Evolutionary conservation across 2,329 filamentous ascomycete species (phyloP).

Genomic region (Clarireedia monteithiana): DNA sequence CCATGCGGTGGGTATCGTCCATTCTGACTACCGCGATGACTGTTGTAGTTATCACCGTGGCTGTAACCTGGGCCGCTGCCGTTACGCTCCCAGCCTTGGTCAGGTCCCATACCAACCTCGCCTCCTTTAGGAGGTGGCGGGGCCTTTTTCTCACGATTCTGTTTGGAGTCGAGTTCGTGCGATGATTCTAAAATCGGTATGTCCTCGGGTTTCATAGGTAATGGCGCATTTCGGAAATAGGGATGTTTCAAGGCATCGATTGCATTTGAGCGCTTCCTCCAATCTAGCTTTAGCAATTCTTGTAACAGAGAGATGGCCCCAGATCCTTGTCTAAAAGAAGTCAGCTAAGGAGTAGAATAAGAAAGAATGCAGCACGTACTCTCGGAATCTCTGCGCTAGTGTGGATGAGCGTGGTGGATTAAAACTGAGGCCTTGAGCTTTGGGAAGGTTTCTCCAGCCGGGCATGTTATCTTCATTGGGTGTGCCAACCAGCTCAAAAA

Average conservation of each 20-base stretch:
- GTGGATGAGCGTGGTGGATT: conserved; percentile 56
- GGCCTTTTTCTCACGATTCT: conserved; percentile 77
- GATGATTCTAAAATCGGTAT: conserved; percentile 91
- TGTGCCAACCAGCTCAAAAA: conserved; percentile 86
- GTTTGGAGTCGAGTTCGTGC: conserved; percentile 90
- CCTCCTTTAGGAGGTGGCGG: conserved; percentile 86
- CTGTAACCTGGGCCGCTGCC: conserved; percentile 20
- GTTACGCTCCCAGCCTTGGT: conserved; percentile 30
- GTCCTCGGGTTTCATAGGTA: conserved; percentile 75
- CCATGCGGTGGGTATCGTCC: conserved; percentile 10
- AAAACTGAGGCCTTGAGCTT: conserved; percentile 61
- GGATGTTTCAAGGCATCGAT: conserved; percentile 88
- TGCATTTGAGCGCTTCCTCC: conserved; percentile 82
- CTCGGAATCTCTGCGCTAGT: conserved; percentile 65
- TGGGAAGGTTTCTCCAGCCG: conserved; percentile 75
- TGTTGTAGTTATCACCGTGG: conserved; percentile 21
- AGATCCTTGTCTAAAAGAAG: conserved; percentile 47
- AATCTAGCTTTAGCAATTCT: conserved; percentile 82
- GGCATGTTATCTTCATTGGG: conserved; percentile 91
- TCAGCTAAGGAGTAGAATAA: conserved; percentile 11
- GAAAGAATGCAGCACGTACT: conserved; percentile 39
- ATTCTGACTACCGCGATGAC: conserved; percentile 14
- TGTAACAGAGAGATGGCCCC: conserved; percentile 71
- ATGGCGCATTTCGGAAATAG: conserved; percentile 75
- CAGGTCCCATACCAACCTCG: conserved; percentile 67